Base-by-base conservation (phyloP, 2,329 filamentous ascomycete genomes). In the Dendryphion nanum region DNA sequence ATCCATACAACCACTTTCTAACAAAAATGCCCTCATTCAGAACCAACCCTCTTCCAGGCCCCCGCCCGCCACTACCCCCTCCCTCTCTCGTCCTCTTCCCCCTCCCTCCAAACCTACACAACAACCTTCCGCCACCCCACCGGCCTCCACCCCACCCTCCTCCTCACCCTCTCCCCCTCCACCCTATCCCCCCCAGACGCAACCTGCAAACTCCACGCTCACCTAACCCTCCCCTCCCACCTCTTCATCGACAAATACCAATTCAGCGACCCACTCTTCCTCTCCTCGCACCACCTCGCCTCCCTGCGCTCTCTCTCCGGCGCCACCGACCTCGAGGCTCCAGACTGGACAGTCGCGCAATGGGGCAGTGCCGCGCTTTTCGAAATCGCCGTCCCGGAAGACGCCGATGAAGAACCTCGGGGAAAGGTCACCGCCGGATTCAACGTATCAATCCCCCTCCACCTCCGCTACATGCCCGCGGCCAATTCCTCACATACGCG, bases 241-340 rank as follows among this genome's bases (percentile, higher is more conserved):
- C 74, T 96, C 45, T 96, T 97, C 66, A 80, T 86, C 26, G 91
- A 97, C 70, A 83, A 83, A 57, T 94, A 95, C 67, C 89, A 95
- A 65, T 77, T 96, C 43, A 74, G 72, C 17, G 86, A 90, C 61
- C 67, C 77, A 0, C 74, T 95, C 4, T 93, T 94, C 67, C 76
- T 95, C 19, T 66, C 79, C 3, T 90, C 88, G 1, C 89, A 95
- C 55, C 88, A 94, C 57, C 75, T 96, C 15, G 73, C 76, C 2
- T 72, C 78, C 2, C 69, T 94, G 28, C 81, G 76, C 30, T 80
- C 84, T 47, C 76, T 88, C 12, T 82, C 81, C 18, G 78, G 86
- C 10, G 86, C 88, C 15, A 86, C 90, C 5, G 90, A 97, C 51
- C 82, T 97, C 37, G 91, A 97, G 69, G 89, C 89, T 0, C 91